Percentiles rank a stretch among this genome's conserved stretches.
Conservation (phyloP, 2,329 filamentous ascomycete genomes). For the Pseudocercospora musae region DNA sequence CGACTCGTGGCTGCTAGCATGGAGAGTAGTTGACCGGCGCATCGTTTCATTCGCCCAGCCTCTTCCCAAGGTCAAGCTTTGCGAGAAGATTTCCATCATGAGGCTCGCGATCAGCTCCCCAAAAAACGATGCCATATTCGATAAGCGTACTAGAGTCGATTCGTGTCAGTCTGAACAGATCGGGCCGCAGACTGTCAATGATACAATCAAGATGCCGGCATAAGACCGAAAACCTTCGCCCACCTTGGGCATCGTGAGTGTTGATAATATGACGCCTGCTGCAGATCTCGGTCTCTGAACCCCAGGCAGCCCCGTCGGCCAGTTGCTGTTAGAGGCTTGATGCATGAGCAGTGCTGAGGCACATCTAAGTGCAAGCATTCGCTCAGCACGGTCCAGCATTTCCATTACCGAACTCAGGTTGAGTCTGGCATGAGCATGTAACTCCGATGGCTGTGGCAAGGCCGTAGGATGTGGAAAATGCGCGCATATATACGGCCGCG, state of each 20-base stretch:
- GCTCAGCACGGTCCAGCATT: background rate
- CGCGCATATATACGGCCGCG: background rate
- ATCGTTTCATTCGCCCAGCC: background rate
- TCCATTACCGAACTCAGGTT: background rate
- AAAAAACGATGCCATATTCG: background rate
- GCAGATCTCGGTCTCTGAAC: background rate
- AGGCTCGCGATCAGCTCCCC: background rate
- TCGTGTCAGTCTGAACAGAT: background rate
- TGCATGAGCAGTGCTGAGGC: background rate
- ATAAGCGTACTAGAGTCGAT: background rate
- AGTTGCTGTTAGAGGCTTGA: background rate
- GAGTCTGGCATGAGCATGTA: background rate
- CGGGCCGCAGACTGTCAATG: too few relatives aligned
- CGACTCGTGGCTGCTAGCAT: background rate
- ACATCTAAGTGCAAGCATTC: background rate
- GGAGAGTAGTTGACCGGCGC: background rate
- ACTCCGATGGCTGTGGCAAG: background rate
- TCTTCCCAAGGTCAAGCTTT: background rate
- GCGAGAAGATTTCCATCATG: background rate
- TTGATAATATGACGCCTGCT: background rate
- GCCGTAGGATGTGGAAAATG: background rate
- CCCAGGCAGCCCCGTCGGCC: background rate
- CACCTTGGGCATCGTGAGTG: background rate
- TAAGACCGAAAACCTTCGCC: background rate
- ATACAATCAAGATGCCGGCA: background rate